phyloP scores from a whole-genome alignment of 2,329 filamentous ascomycete genomes.

The Akanthomyces lecanii region DNA sequence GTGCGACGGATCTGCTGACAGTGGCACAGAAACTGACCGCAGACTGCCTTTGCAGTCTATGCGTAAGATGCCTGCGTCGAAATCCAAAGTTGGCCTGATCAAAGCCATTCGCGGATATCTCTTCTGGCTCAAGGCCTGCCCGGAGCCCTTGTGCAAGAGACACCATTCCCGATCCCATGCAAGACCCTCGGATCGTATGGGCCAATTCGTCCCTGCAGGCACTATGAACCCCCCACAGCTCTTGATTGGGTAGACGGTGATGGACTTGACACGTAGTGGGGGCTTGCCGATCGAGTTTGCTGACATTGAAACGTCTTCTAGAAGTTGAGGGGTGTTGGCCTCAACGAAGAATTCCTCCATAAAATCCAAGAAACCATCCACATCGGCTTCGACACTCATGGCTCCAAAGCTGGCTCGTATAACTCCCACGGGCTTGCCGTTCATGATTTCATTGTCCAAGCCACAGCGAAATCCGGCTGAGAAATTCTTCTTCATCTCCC shows the following conservation, averaged over 20 bases:
- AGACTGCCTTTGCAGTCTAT: conserved; percentile 47
- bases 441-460: conserved; percentile 73
- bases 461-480: conserved; percentile 82
- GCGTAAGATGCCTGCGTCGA: conserved; percentile 60
- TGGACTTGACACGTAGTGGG: conserved; percentile 48
- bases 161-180: conserved; percentile 98
- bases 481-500: conserved; percentile 82
- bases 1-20: conserved; percentile 62
- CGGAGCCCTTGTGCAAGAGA: conserved; percentile 80
- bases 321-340: not conserved
- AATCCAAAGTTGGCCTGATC: conserved; percentile 69
- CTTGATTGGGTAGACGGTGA: conserved; percentile 87
- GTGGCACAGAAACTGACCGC: conserved; percentile 46
- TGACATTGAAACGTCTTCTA: not conserved
- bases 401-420: conserved; percentile 83
- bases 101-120: conserved; percentile 83
- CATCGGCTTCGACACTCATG: conserved; percentile 77
- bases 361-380: conserved; percentile 68
- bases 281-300: not conserved
- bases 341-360: conserved; percentile 62
- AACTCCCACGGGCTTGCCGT: conserved; percentile 82
- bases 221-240: conserved; percentile 80
- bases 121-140: conserved; percentile 83
- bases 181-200: conserved; percentile 74
- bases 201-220: conserved; percentile 63